These are phyloP conservation scores for Blastosporella zonata DNA, from an alignment of 1,284 basidiomycete genomes.

Conservation along the genomic window DNA sequence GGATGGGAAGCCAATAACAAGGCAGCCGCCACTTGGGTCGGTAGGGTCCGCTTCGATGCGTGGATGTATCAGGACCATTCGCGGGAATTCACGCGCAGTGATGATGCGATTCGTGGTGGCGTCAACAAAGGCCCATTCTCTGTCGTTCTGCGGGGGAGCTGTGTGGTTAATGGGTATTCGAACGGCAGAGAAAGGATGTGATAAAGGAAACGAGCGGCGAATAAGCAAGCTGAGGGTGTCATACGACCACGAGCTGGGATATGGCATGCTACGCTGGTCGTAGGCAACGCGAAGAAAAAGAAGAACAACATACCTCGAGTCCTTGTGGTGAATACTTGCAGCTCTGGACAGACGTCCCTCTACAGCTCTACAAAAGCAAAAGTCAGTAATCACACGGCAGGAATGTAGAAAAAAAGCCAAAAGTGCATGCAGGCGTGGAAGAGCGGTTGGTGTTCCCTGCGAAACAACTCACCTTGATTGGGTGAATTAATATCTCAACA, in stretches of 20 bases:
- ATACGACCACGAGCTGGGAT: too few relatives aligned
- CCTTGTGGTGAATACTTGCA: slow-evolving; percentile 57
- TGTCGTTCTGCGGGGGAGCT: slow-evolving; percentile 49
- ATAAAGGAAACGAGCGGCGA: background rate
- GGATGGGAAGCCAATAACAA: slow-evolving; percentile 57
- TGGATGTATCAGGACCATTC: slow-evolving; percentile 69
- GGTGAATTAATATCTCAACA: slow-evolving; percentile 19
- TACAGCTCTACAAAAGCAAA: slow-evolving; percentile 51
- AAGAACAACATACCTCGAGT: slow-evolving; percentile 47
- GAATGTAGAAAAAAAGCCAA: too few relatives aligned
- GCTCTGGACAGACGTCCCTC: slow-evolving; percentile 55
- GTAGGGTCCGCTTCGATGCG: slow-evolving; percentile 43
- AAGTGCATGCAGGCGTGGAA: too few relatives aligned
- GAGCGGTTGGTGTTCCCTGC: too few relatives aligned
- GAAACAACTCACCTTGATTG: slow-evolving; percentile 13
- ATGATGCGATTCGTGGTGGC: slow-evolving; percentile 48
- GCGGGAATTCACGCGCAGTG: slow-evolving; percentile 61
- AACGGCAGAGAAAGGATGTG: background rate
- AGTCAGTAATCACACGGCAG: background rate
- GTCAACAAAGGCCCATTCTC: slow-evolving; percentile 67
- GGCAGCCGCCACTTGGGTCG: slow-evolving; percentile 42
- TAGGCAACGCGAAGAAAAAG: background rate
- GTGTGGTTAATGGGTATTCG: background rate
- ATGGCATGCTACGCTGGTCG: background rate
- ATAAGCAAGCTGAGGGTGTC: too few relatives aligned